A percentile compares a stretch with the other conserved stretches of the same genome.
These are phyloP conservation scores for Nyctanthes arbortristis DNA, from an alignment of 257 asterid genomes.

Conservation along the genomic window DNA sequence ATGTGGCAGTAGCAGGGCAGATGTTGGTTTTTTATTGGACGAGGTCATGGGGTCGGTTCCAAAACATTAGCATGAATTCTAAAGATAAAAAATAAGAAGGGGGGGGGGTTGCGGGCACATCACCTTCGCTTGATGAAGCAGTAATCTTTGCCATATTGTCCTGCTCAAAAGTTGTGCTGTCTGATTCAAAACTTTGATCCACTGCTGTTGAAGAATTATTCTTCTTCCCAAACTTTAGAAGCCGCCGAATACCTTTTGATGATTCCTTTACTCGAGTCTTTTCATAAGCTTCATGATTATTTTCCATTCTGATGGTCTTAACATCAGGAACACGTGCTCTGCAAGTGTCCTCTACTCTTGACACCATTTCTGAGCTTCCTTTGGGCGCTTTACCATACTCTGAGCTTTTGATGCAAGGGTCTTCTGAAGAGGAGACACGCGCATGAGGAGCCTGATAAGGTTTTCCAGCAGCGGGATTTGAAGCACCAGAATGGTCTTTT, in stretches of 20 bases:
- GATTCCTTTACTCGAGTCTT: slow-evolving; percentile 55
- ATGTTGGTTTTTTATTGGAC: no score
- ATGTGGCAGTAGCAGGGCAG: no score
- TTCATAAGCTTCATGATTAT: slow-evolving; percentile 14
- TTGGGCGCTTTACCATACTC: slow-evolving; percentile 47
- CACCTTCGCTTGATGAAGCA: slow-evolving; percentile 79
- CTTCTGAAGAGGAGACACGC: slow-evolving; percentile 66
- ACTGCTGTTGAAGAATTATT: slow-evolving; percentile 53
- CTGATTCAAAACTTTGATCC: slow-evolving; percentile 70
- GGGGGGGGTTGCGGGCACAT: no score
- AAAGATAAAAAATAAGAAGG: slow-evolving; percentile 21
- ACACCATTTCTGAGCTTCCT: slow-evolving; percentile 30
- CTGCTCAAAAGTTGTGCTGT: slow-evolving; percentile 45
- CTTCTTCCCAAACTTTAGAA: slow-evolving; percentile 88
- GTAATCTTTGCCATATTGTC: slow-evolving; percentile 34
- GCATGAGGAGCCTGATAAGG: slow-evolving; percentile 69
- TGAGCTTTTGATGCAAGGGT: slow-evolving; percentile 51
- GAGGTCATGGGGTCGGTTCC: no score
- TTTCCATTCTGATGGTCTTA: slow-evolving; percentile 35
- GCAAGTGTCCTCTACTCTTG: slow-evolving; percentile 45
- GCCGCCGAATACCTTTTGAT: slow-evolving; percentile 78
- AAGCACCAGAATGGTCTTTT: slow-evolving; percentile 36
- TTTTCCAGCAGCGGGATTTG: slow-evolving; percentile 38
- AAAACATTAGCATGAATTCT: neutral
- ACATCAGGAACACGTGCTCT: slow-evolving; percentile 46